Conservation (phyloP, 2,329 filamentous ascomycete genomes). For the Mycocentrospora acerina region DNA sequence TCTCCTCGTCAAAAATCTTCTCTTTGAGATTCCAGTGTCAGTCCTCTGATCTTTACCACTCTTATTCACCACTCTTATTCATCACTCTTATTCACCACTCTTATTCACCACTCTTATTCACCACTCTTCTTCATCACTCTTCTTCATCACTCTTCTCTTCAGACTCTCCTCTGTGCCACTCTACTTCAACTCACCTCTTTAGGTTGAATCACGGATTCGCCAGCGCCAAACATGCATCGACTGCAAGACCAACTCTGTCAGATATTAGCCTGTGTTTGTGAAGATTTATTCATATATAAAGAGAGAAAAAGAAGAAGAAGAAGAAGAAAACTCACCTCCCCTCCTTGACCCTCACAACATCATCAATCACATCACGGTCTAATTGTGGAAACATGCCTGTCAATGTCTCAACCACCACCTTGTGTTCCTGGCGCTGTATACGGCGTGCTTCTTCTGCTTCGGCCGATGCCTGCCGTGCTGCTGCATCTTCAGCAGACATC, state of each 20-base stretch:
- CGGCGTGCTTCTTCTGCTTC: constrained; percentile 85
- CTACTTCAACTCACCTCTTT: not conserved
- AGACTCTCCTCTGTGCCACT: not conserved
- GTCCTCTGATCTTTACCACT: no score
- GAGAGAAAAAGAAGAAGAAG: not conserved
- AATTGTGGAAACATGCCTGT: constrained; percentile 96
- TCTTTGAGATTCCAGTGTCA: no score
- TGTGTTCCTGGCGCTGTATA: constrained; percentile 81
- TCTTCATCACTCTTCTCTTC: no score
- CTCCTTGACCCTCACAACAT: constrained; percentile 94
- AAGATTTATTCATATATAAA: no score
- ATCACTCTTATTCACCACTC: no score
- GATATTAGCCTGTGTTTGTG: no score
- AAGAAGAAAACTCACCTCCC: constrained; percentile 68
- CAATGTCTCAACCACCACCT: constrained; percentile 88
- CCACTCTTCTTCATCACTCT: no score
- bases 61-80: no score
- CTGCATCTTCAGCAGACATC: constrained; percentile 79
- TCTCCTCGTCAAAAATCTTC: no score
- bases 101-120: no score
- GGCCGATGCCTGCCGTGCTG: constrained; percentile 84
- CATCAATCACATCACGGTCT: constrained; percentile 90
- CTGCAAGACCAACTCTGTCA: constrained; percentile 47
- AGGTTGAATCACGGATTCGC: constrained; percentile 39
- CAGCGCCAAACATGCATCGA: constrained; percentile 52